These are phyloP conservation scores for Penicillium sp. DNA, from an alignment of 2,329 filamentous ascomycete genomes.

Conservation along the genomic window DNA sequence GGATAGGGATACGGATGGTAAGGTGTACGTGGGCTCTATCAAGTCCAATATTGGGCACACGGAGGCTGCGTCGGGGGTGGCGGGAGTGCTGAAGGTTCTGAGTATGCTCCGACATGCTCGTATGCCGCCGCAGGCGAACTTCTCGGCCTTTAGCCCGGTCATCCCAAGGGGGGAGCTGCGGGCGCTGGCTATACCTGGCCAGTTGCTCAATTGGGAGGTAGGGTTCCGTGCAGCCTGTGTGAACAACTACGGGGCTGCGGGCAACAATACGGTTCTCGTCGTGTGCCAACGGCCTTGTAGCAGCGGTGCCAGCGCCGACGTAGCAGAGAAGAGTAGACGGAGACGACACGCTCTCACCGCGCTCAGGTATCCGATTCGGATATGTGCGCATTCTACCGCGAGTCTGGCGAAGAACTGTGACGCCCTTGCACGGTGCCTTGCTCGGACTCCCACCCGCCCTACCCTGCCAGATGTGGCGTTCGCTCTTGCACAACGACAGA, in stretches of 20 bases:
- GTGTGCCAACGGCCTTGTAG: neutral
- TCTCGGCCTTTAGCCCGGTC: conserved; percentile 26
- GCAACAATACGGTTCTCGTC: conserved; percentile 14
- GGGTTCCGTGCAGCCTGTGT: neutral
- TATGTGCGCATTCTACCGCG: no score
- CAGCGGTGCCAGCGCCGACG: no score
- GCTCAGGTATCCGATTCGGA: no score
- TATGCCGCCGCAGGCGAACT: conserved; percentile 35
- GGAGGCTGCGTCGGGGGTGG: conserved; percentile 33
- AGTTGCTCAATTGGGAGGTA: neutral
- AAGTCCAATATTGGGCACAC: conserved; percentile 35
- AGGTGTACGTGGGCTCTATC: conserved; percentile 25
- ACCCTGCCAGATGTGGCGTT: no score
- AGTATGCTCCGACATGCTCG: conserved; percentile 30
- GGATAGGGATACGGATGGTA: conserved; percentile 13
- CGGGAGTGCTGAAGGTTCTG: conserved; percentile 31
- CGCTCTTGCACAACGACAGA: no score
- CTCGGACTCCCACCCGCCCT: no score
- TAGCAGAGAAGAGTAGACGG: no score
- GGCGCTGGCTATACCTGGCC: neutral
- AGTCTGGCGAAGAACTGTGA: no score
- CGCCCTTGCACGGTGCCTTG: no score
- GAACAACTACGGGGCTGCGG: neutral
- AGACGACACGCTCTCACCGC: no score
- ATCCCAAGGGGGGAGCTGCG: conserved; percentile 21